phyloP scores from a whole-genome alignment of 208 protist species.

The Zelonia costaricensis region DNA sequence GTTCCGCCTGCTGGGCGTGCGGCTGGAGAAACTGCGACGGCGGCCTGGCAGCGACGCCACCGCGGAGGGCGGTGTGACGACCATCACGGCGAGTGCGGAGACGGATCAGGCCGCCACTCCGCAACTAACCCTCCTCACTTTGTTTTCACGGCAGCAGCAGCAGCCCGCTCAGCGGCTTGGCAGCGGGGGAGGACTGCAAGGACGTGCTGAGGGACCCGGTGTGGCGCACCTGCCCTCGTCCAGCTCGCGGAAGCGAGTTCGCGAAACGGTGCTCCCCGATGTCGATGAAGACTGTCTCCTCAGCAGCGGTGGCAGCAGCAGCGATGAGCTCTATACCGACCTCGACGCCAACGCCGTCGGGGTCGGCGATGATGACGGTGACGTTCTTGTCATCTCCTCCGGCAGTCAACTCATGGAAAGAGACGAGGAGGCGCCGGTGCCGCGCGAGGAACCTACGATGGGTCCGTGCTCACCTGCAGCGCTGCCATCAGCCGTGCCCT shows the following conservation, averaged over 20 bases:
- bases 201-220: too few species aligned
- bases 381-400: conserved; percentile 17
- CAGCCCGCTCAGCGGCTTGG: too few species aligned
- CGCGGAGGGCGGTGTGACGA: not conserved
- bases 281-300: too few species aligned
- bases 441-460: not conserved
- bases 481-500: too few species aligned
- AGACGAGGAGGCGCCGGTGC: not conserved
- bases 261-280: too few species aligned
- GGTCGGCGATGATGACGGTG: conserved; percentile 1
- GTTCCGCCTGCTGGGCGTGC: conserved; percentile 78
- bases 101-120: not conserved
- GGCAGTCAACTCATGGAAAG: conserved; percentile 3
- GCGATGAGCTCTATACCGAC: not conserved
- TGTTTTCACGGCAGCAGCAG: conserved; percentile 21
- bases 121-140: conserved; percentile 22
- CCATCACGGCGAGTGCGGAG: not conserved
- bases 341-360: conserved; percentile 2
- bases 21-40: conserved; percentile 54
- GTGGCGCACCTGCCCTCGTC: too few species aligned
- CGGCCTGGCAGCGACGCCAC: conserved; percentile 14
- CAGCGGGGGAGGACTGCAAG: too few species aligned
- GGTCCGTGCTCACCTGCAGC: not conserved
- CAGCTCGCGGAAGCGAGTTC: too few species aligned
- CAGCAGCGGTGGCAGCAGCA: not conserved